Base-by-base conservation (phyloP, 2,329 filamentous ascomycete genomes). In the Dryadomyces quercus-mongolicae region DNA sequence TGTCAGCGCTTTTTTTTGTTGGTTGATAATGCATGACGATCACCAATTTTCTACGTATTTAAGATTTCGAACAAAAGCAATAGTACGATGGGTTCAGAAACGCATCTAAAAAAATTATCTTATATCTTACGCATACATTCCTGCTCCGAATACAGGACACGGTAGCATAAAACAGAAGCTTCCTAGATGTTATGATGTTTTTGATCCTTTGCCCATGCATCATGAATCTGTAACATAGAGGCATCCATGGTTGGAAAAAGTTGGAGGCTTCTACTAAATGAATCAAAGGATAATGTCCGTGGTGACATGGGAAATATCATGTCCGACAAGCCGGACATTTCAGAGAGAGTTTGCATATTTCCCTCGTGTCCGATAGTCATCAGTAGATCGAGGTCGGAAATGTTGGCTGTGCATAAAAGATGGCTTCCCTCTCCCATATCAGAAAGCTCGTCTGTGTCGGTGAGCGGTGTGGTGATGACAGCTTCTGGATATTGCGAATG, bases 221-320 rank as follows among this genome's bases (percentile, higher is more conserved):
- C 8, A 8, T 31, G 25, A 31, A 31, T 8, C 4, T 31, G 25
- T 5, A 8, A 31, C 25, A 31, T 5, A 8, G 25, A 31, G 25
- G 25, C 42, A 50, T 62, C 61, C 44, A 64, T 61, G 12, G 58
- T 61, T 4, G 60, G 62, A 20, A 60, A 64, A 42, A 62, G 55
- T 15, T 57, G 60, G 48, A 61, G 54, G 12, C 49, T 58, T 15
- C 58, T 56, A 18, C 59, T 56, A 53, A 59, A 60, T 6, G 60
- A 59, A 20, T 62, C 61, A 42, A 62, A 62, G 2, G 46, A 53
- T 2, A 62, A 51, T 34, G 60, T 57, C 8, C 60, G 52, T 5
- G 61, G 61, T 3, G 60, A 62, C 52, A 59, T 59, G 3, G 59
- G 46, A 16, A 62, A 31, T 8, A 60, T 47, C 18, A 58, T 59